Evolutionary conservation across 108 stramenopile species (phyloP).

Genomic region (Nitzschia putrida): DNA sequence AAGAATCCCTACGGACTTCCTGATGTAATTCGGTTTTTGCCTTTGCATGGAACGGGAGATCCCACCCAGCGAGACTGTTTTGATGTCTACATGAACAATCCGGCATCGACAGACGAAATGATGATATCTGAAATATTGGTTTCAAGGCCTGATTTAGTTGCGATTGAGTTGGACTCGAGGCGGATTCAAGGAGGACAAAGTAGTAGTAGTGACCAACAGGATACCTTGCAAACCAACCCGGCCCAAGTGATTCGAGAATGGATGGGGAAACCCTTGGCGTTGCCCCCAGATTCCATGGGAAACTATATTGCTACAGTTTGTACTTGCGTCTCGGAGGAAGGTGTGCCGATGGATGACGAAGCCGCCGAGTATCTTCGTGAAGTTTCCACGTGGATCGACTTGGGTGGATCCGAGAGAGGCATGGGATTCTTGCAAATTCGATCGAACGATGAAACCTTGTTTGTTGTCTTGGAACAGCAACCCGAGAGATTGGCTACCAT

Average conservation of each 20-base stretch:
- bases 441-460: conserved; percentile 49
- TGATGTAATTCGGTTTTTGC: conserved; percentile 41
- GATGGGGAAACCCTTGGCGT: conserved; percentile 28
- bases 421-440: conserved; percentile 58
- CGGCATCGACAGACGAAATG: conserved; percentile 31
- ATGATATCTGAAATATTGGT: conserved; percentile 56
- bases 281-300: conserved; percentile 43
- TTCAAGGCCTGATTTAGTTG: conserved; percentile 50
- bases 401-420: conserved; percentile 29
- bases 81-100: conserved; percentile 63
- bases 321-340: conserved; percentile 15
- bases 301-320: conserved; percentile 56
- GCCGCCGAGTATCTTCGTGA: conserved; percentile 35
- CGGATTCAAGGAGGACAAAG: conserved; percentile 19
- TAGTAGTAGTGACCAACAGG: conserved; percentile 17
- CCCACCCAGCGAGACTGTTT: conserved; percentile 35
- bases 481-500: background rate
- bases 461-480: conserved; percentile 44
- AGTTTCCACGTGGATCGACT: conserved; percentile 36
- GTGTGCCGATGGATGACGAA: conserved; percentile 8
- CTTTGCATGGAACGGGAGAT: background rate
- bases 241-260: conserved; percentile 36
- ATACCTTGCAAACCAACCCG: conserved; percentile 13
- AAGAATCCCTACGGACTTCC: conserved; percentile 45
- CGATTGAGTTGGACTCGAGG: conserved; percentile 18